Conservation (phyloP, 768 basidiomycete species). For the Mycena floridula region DNA sequence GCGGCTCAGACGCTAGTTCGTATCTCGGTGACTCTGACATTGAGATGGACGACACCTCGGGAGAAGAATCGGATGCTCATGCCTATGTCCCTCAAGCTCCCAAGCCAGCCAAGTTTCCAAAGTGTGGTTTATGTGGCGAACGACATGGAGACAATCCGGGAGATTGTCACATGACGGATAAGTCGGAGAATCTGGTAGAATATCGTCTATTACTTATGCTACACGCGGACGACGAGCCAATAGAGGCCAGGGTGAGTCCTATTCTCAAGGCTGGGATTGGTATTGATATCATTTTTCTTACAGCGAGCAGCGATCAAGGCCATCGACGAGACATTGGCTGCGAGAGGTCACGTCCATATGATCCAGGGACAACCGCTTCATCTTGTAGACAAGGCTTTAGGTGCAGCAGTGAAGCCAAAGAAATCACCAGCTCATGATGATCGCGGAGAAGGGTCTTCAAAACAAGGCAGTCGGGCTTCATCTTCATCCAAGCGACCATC, state of each 20-base stretch:
- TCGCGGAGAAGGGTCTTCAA: too few species aligned
- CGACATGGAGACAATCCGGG: slow-evolving; percentile 43
- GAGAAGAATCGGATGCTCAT: neutral
- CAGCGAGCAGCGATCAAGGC: slow-evolving; percentile 61
- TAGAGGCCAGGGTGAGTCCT: slow-evolving; percentile 51
- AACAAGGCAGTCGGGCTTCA: neutral
- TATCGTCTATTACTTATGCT: slow-evolving; percentile 63
- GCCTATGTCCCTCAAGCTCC: too few species aligned
- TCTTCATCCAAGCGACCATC: slow-evolving; percentile 28
- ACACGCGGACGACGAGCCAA: slow-evolving; percentile 60
- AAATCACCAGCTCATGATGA: slow-evolving; percentile 14
- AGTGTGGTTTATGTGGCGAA: slow-evolving; percentile 60
- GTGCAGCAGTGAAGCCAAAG: slow-evolving; percentile 10
- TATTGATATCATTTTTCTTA: slow-evolving; percentile 5
- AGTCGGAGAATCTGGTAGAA: slow-evolving; percentile 59
- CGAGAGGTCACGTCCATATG: slow-evolving; percentile 49
- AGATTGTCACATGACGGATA: slow-evolving; percentile 60
- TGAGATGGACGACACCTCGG: slow-evolving; percentile 10
- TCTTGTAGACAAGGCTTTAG: slow-evolving; percentile 30
- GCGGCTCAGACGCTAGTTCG: slow-evolving; percentile 24
- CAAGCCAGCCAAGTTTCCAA: slow-evolving; percentile 7
- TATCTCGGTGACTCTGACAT: slow-evolving; percentile 25
- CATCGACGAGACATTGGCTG: slow-evolving; percentile 59
- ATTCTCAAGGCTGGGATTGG: neutral
- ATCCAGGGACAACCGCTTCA: slow-evolving; percentile 61